Base-by-base conservation (phyloP, 140 eudicot genomes). In the Bidens hawaiensis region DNA sequence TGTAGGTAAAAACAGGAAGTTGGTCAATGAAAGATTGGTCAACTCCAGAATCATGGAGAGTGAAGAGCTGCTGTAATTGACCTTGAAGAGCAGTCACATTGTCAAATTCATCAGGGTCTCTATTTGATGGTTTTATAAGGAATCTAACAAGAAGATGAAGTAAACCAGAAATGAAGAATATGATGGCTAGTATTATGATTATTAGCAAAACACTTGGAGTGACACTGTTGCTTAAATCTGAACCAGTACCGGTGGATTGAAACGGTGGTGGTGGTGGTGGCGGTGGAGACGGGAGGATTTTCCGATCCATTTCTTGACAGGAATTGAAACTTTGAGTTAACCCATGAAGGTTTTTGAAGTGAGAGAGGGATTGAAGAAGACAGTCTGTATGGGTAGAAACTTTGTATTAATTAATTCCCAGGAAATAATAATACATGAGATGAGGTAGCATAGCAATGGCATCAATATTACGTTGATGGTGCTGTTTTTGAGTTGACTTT, bases 41-140 rank as follows among this genome's bases (percentile, higher is more conserved):
- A 42, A 90, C 94, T 1, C 97, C 97, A 34, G 89, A 67, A 67
- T 90, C 97, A 56, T 90, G 97, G 14, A 90, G 79, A 17, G 82
- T 74, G 48, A 90, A 90, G 2, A 90, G 83, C 23, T 90, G 95
- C 28, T 81, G 94, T 23, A 90, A 68, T 65, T 86, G 97, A 25
- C 97, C 95, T 79, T 86, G 87, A 11, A 86, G 82, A 13, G 83
- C 94, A 24, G 89, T 86, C 22, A 79, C 83, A 71, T 66, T 73
- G 14, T 81, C 85, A 28, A 70, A 42, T 4, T 85, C 97, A 79
- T 83, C 88, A 11, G 95, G 88, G 78, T 80, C 75, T 40, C 90
- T 73, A 14, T 27, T 64, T 24, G 78, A 51, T 48, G 85, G 83
- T 51, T 81, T 80, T 25, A 78, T 38, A 5, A 89, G 77, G 42